These are phyloP conservation scores for Euryodendron excelsum DNA, from an alignment of 148 eudicot species.

Conservation along the genomic window DNA sequence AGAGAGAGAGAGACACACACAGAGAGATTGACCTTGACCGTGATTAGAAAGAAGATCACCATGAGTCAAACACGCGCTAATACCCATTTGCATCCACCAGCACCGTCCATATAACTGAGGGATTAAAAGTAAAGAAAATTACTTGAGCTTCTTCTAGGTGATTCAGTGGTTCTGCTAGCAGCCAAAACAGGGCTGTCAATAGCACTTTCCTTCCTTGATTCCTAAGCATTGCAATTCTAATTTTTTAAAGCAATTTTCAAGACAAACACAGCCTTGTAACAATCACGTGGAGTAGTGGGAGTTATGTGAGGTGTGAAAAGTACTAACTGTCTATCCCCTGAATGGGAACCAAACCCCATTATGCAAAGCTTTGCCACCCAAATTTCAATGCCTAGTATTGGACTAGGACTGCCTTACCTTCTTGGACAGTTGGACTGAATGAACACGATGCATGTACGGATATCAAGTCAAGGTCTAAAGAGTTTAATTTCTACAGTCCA, in stretches of 20 bases:
- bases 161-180: not conserved
- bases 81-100: not conserved
- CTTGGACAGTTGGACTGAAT: not conserved
- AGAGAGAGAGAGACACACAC: no score
- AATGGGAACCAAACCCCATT: not conserved
- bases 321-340: not conserved
- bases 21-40: not conserved
- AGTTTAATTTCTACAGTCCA: no score
- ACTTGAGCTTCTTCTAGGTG: not conserved
- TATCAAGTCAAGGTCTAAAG: no score
- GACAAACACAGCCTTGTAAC: not conserved
- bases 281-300: not conserved
- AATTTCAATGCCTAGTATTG: not conserved
- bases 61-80: not conserved
- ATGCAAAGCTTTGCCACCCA: not conserved
- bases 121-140: not conserved
- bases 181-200: not conserved
- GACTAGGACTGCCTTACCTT: not conserved
- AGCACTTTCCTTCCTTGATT: not conserved
- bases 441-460: not conserved
- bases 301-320: not conserved
- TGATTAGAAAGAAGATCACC: not conserved
- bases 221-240: not conserved
- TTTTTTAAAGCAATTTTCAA: no score
- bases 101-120: not conserved